Percentiles rank a stretch among this genome's conserved stretches.
These are phyloP conservation scores for Umbelopsis vinacea DNA, from an alignment of 192 early-diverging fungal genomes.

Conservation along the genomic window DNA sequence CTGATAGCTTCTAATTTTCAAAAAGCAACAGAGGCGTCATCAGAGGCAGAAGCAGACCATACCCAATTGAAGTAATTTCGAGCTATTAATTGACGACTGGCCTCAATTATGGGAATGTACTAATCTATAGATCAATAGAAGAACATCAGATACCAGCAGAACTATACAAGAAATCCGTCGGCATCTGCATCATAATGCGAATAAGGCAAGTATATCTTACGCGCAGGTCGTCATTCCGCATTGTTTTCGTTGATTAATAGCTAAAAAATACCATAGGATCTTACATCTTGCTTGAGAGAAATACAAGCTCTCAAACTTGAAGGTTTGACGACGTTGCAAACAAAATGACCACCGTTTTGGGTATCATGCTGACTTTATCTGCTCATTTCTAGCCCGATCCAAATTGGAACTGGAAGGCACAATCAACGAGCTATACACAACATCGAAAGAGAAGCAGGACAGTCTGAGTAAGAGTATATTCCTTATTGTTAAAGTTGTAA, in stretches of 20 bases:
- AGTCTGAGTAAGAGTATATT: background rate
- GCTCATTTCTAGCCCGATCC: background rate
- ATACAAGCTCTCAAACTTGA: background rate
- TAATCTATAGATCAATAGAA: background rate
- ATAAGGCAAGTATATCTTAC: background rate
- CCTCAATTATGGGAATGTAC: too few relatives aligned
- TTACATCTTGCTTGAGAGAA: background rate
- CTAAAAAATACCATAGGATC: background rate
- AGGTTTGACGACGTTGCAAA: background rate
- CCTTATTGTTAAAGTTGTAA: background rate
- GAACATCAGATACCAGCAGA: too few relatives aligned
- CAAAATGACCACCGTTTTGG: background rate
- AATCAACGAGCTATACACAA: background rate
- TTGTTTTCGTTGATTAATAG: background rate
- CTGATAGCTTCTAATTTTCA: too few relatives aligned
- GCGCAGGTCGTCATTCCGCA: background rate
- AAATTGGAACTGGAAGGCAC: background rate
- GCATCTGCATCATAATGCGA: background rate
- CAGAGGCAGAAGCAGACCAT: too few relatives aligned
- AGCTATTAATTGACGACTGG: too few relatives aligned
- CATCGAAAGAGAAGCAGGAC: background rate
- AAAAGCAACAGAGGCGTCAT: too few relatives aligned
- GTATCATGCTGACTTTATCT: background rate
- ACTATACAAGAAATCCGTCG: background rate
- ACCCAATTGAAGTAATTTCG: too few relatives aligned